Conservation (phyloP, 2,329 filamentous ascomycete species). For the Kalmusia sp. region DNA sequence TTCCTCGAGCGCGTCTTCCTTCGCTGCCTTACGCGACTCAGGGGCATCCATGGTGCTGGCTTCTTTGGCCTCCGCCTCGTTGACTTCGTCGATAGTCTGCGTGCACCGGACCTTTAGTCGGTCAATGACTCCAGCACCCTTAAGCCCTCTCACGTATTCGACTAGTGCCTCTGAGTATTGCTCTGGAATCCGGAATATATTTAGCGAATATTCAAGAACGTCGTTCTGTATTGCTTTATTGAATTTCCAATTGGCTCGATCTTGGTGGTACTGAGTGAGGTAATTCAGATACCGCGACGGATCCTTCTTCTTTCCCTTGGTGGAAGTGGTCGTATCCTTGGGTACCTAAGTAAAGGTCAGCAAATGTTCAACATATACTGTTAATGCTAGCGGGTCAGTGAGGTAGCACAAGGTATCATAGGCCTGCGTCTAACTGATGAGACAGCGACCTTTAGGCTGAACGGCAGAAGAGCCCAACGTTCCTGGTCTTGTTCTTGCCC, state of each 20-base stretch:
- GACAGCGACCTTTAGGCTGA: too few species aligned
- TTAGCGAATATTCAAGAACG: constrained; percentile 82
- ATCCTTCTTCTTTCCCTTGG: constrained; percentile 52
- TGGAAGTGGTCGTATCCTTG: constrained; percentile 11
- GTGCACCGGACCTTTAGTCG: constrained; percentile 72
- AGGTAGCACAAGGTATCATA: too few species aligned
- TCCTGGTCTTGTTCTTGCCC: constrained; percentile 21
- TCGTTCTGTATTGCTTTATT: constrained; percentile 92
- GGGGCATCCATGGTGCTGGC: constrained; percentile 40
- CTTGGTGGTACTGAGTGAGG: constrained; percentile 75
- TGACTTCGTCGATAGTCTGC: constrained; percentile 63
- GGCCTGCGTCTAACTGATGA: too few species aligned
- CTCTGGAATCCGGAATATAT: constrained; percentile 72
- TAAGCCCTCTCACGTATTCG: constrained; percentile 79
- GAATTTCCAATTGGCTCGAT: constrained; percentile 85
- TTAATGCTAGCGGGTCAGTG: neutral
- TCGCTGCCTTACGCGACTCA: constrained; percentile 42
- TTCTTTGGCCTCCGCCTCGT: constrained; percentile 40
- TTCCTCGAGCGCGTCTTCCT: constrained; percentile 44
- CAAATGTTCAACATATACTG: constrained; percentile 14
- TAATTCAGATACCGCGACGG: constrained; percentile 76
- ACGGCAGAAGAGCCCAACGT: too few species aligned
- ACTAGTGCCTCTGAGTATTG: constrained; percentile 73
- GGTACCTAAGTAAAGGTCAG: constrained; percentile 14
- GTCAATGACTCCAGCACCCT: constrained; percentile 72